Conservation (phyloP, 2,329 filamentous ascomycete species). For the Pezicula rhizophila region DNA sequence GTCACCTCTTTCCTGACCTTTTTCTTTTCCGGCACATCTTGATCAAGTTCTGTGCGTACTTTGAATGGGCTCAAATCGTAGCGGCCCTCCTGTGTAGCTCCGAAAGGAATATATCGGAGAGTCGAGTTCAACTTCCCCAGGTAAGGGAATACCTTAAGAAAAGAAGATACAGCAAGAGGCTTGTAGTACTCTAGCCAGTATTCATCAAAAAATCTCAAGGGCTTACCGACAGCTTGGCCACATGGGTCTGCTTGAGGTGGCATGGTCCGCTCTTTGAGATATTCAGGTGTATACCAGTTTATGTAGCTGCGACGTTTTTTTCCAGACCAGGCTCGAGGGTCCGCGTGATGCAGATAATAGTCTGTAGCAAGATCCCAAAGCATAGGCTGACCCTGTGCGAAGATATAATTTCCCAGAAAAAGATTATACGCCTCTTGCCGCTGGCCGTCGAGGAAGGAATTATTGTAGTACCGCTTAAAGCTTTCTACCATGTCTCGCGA, state of each 20-base stretch:
- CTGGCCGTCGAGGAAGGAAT: constrained; percentile 96
- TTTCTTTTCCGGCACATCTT: constrained; percentile 55
- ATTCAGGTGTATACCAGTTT: constrained; percentile 74
- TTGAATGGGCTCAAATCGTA: constrained; percentile 88
- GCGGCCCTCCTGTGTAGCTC: constrained; percentile 63
- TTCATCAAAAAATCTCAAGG: constrained; percentile 64
- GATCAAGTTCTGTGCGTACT: constrained; percentile 60
- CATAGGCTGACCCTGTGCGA: constrained; percentile 81
- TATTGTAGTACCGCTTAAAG: constrained; percentile 98
- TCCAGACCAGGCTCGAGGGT: constrained; percentile 68
- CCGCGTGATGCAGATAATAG: constrained; percentile 89
- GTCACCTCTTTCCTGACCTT: constrained; percentile 62
- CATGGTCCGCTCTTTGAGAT: constrained; percentile 54
- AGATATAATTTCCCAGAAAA: constrained; percentile 94
- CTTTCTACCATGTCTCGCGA: constrained; percentile 98
- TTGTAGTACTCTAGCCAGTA: constrained; percentile 98
- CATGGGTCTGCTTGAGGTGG: constrained; percentile 16
- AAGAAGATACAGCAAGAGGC: constrained; percentile 78
- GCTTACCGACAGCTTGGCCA: constrained; percentile 15
- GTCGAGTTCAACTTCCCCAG: constrained; percentile 75
- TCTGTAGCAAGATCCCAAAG: constrained; percentile 93
- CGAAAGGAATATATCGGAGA: constrained; percentile 73
- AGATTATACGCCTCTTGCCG: constrained; percentile 97
- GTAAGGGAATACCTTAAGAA: constrained; percentile 87
- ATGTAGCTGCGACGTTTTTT: constrained; percentile 68